Percentiles rank a stretch among this genome's conserved stretches.
Evolutionary conservation across 2,329 filamentous ascomycete genomes (phyloP).

Genomic region (Colletotrichum lini): DNA sequence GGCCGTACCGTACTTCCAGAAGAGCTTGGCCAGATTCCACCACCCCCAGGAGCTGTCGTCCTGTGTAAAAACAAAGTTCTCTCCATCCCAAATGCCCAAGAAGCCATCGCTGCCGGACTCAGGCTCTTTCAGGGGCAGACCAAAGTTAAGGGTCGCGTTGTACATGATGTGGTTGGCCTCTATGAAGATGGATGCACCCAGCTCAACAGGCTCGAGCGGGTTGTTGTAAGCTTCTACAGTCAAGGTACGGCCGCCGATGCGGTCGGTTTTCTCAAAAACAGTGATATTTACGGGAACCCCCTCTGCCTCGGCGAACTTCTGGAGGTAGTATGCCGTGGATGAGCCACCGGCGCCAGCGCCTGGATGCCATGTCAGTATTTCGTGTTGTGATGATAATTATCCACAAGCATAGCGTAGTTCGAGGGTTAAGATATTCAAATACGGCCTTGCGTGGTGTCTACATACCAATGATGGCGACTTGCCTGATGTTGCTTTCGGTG

Average conservation of each 20-base stretch:
- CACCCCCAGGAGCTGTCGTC: conserved; percentile 74
- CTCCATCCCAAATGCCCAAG: conserved; percentile 89
- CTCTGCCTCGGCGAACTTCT: conserved; percentile 76
- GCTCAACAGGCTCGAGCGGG: conserved; percentile 78
- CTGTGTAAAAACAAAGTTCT: conserved; percentile 78
- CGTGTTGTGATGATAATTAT: background rate
- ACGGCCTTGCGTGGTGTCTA: background rate
- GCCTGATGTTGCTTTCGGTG: conserved; percentile 38
- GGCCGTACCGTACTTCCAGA: conserved; percentile 88
- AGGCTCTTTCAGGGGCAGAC: conserved; percentile 69
- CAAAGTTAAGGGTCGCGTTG: conserved; percentile 79
- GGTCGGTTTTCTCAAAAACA: conserved; percentile 84
- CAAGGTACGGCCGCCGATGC: conserved; percentile 88
- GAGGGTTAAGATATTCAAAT: background rate
- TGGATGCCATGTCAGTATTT: conserved; percentile 52
- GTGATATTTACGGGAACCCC: conserved; percentile 81
- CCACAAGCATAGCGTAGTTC: background rate
- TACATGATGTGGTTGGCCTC: conserved; percentile 85
- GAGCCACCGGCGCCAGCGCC: conserved; percentile 92
- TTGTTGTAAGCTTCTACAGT: conserved; percentile 85
- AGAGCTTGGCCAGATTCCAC: conserved; percentile 84
- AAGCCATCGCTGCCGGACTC: conserved; percentile 65
- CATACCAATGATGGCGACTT: conserved; percentile 50
- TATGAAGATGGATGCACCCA: conserved; percentile 95
- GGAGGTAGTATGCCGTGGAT: conserved; percentile 87